Base-by-base conservation (phyloP, 192 early-diverging fungal species). In the Linnemannia elongata region DNA sequence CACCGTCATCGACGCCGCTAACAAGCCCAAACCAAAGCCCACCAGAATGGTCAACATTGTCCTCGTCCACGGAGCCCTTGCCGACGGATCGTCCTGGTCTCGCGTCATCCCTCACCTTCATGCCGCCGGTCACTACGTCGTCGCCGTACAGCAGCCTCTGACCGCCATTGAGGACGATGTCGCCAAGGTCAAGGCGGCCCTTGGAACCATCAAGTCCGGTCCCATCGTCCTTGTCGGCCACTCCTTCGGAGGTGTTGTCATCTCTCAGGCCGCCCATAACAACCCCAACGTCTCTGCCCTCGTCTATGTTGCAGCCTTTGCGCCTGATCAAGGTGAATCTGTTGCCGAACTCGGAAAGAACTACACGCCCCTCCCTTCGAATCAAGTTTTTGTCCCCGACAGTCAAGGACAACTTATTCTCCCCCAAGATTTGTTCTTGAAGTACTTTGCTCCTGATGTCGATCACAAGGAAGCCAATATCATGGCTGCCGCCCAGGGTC, bases 211-310 rank as follows among this genome's bases (percentile, higher is more conserved):
- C 24, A 57, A 57, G 8, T 33, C 27, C 3, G 76, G 63, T 13
- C 76, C 76, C 33, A 38, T 77, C 27, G 63, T 77, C 41, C 39
- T 77, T 9, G 76, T 77, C 76, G 60, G 76, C 4, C 76, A 77
- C 63, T 77, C 76, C 39, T 77, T 77, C 35, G 76, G 76, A 9
- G 76, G 76, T 4, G 6, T 45, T 6, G 76, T 69, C n/a, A 47
- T 77, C 63, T 47, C 63, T 17, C 20, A 76, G 2, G 42, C 39
- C 18, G 60, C n/a, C 38, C 17, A 45, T 10, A 42, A 63, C 39
- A 60, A 38, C 42, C 8, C 22, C 4, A 77, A 69, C 17, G 41
- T 77, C 27, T 36, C 76, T 18, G 38, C 60, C 27, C 22, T 77
- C 41, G 76, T 77, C 42, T 77, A 77, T 17, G 30, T 77, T 8